Evolutionary conservation across 768 basidiomycete genomes (phyloP).

Genomic region (Phaffia australis): DNA sequence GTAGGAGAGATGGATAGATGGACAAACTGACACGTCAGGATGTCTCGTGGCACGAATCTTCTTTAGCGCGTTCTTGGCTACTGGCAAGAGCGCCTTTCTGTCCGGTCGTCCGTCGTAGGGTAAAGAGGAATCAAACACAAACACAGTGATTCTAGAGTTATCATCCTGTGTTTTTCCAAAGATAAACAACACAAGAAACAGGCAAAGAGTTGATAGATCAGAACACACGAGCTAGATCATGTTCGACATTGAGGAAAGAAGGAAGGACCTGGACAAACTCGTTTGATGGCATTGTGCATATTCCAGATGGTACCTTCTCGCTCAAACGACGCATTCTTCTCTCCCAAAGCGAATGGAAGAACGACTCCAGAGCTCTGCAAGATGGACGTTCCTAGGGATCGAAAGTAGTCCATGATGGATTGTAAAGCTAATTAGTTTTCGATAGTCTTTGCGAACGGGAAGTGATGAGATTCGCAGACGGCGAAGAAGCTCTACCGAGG

Average conservation of each 20-base stretch:
- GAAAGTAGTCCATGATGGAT: slow-evolving; percentile 24
- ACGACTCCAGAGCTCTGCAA: slow-evolving; percentile 87
- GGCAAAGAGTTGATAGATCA: background rate
- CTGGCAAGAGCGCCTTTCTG: slow-evolving; percentile 53
- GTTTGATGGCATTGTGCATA: slow-evolving; percentile 76
- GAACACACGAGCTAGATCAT: background rate
- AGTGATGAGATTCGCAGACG: too few relatives aligned
- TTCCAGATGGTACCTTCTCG: slow-evolving; percentile 59
- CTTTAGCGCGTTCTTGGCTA: slow-evolving; percentile 79
- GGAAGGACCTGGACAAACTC: slow-evolving; percentile 45
- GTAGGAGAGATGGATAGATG: background rate
- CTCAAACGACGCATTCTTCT: slow-evolving; percentile 57
- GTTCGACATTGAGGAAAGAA: slow-evolving; percentile 15
- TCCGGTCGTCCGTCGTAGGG: slow-evolving; percentile 39
- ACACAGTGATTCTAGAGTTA: slow-evolving; percentile 69
- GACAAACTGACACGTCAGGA: slow-evolving; percentile 57
- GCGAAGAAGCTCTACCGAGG: too few relatives aligned
- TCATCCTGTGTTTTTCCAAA: slow-evolving; percentile 57
- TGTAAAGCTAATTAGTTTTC: too few relatives aligned
- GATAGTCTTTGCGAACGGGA: too few relatives aligned
- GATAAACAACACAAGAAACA: background rate
- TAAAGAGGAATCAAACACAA: slow-evolving; percentile 64
- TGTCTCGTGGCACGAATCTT: slow-evolving; percentile 85
- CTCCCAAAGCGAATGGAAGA: slow-evolving; percentile 73
- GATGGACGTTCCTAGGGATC: slow-evolving; percentile 42